Base-by-base conservation (phyloP, 192 early-diverging fungal species). In the Lobosporangium transversale region DNA sequence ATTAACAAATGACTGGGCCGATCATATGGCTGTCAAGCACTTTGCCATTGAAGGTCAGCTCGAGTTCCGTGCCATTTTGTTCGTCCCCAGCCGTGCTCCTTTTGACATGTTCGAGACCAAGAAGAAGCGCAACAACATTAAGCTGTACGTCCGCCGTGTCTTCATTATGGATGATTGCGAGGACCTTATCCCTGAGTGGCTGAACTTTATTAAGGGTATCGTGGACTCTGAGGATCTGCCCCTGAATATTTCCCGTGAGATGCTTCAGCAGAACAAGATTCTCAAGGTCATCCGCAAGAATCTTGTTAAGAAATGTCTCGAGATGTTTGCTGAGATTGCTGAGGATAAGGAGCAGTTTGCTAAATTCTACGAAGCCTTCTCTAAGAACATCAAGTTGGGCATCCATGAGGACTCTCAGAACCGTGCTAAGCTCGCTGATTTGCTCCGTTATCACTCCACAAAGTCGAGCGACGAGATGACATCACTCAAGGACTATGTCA, bases 121-220 rank as follows among this genome's bases (percentile, higher is more conserved):
- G 90, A 97, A 97, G 94, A 98, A 98, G 93, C 92, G 95, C 83
- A 97, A 97, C 91, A 98, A 98, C 94, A 98, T 99, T 90, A 98
- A 98, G 90, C 89, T 99, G 62, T 99, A 98, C 84, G 97, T 98
- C 78, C 95, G 96, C 75, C 96, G 97, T 75, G 98, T 99, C 74
- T 98, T 99, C 87, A 99, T 99, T 85, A 98, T 97, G 94, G 97
- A 99, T 80, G 96, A 99, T 88, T 97, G 94, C 86, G 96, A 97
- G 80, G 97, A 98, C 67, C 85, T 99, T 67, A 96, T 99, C 78
- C 98, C 98, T 67, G 95, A 98, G 86, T 99, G 94, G 93, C 90
- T 99, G 79, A 92, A 88, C 83, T 99, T 99, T 79, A 87, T 99
- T 92, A 96, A 98, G 94, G 98, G 96, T 85, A 93, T 99, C 76